Evolutionary conservation across 2,329 filamentous ascomycete genomes (phyloP).

Genomic region (Aspergillus quadricinctus): DNA sequence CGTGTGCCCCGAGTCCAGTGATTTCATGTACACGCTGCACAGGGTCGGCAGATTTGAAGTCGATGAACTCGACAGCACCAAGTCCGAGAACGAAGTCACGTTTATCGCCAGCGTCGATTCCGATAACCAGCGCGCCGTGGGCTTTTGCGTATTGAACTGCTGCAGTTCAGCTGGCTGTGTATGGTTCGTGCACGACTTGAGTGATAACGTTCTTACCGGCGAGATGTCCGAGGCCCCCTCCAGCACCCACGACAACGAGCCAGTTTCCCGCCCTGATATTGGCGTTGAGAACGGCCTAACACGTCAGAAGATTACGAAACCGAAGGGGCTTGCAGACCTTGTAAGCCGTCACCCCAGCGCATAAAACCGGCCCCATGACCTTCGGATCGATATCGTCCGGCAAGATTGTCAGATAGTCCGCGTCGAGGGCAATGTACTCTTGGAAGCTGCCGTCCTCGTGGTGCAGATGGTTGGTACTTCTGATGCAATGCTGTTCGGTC

Average conservation of each 20-base stretch:
- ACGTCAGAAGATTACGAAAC: neutral
- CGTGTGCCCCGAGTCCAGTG: constrained; percentile 39
- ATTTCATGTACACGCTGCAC: constrained; percentile 32
- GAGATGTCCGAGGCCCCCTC: constrained; percentile 44
- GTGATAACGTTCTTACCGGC: too few species aligned
- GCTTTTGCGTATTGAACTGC: constrained; percentile 44
- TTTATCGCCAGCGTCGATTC: constrained; percentile 41
- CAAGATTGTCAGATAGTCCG: constrained; percentile 41
- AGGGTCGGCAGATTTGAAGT: constrained; percentile 36
- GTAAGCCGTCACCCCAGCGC: constrained; percentile 44
- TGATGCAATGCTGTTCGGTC: constrained; percentile 39
- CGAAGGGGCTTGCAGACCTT: constrained; percentile 26
- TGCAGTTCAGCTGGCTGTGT: neutral
- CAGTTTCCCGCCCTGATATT: constrained; percentile 37
- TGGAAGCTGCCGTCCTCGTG: constrained; percentile 47
- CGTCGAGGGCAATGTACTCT: constrained; percentile 43
- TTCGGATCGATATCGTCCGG: constrained; percentile 41
- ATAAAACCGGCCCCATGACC: constrained; percentile 41
- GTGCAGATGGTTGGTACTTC: constrained; percentile 43
- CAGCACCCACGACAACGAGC: constrained; percentile 45
- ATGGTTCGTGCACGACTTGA: too few species aligned
- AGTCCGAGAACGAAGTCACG: constrained; percentile 36
- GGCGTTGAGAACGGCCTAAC: constrained; percentile 40
- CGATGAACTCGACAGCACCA: constrained; percentile 40
- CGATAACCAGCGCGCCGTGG: constrained; percentile 41